Base-by-base conservation (phyloP, 2,329 filamentous ascomycete genomes). In the Fusarium pseudograminearum region DNA sequence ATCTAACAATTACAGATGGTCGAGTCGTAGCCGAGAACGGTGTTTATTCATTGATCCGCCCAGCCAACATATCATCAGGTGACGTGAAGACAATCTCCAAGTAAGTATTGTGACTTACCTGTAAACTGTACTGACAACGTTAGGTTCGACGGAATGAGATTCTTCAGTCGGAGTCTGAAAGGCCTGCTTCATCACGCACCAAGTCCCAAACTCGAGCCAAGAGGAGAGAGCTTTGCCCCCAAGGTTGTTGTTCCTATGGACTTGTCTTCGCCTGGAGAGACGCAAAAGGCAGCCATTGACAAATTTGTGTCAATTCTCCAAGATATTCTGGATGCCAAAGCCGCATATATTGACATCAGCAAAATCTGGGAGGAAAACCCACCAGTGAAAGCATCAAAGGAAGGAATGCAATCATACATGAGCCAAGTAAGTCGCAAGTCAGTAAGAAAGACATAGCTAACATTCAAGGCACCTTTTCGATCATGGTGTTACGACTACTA, bases 401-500 rank as follows among this genome's bases (percentile, higher is more conserved):
- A 67, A 10, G 48, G 4, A 3, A 67, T 81, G 57, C 55, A 74
- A 31, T 47, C 60, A 2, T 81, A 76, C 26, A 72, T 80, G 61
- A 59, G 59, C 31, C 58, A 77, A n/a, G 79, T 79, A 42, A 64
- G 74, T 66, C 12, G 2, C 3, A 20, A 22, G 4, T 22, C 11
- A 1, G 4, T 16, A 4, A 33, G 11, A 26, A 38, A 22, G 12
- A 15, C 30, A 3, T 16, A 14, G 5, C 64, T 76, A 16, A 76
- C 57, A 31, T 14, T 9, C 2, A 18, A 81, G 78, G 74, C 74
- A 5, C 69, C 76, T 2, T 79, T 78, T 31, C 58, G 63, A 4
- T 72, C 72, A 2, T 78, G 77, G 53, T 79, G 76, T 52, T 76
- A 77, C 65, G 78, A 78, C 10, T 79, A 78, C 53, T 78, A 76